Evolutionary conservation across 352 stramenopile genomes (phyloP), one percentile per base, ranked within the genome.

Genomic region (Phytophthora pinifolia): DNA sequence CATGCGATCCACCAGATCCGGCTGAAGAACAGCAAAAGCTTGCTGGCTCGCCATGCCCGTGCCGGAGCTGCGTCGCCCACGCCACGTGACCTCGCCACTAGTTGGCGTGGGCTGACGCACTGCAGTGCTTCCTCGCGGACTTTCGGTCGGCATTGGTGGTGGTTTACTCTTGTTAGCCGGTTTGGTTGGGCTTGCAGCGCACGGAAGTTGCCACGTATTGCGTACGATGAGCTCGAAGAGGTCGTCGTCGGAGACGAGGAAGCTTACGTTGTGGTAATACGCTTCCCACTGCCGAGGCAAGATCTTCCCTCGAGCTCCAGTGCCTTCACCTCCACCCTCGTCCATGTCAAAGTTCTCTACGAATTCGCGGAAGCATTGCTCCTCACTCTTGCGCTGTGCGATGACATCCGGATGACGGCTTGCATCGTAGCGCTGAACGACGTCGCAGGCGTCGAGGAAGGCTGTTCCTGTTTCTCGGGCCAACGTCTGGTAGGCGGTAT

Each of bases 181-280:
- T 35, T 47, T 33, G 37, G 14, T 46, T 20, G 30, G 39, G 34
- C 13, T 57, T 9, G 41, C 18, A 27, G 17, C 25, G 2, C 41
- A 34, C 9, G 53, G 54, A 9, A 88, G 69, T 37, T 82, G 75
- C 78, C 89, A 97, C 9, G 85, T 86, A 54, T 96, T 97, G 53
- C 86, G 81, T 31, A 97, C 67, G 57, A 97, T 84, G 25, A 94
- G 70, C 56, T 96, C 84, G 50, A 97, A 97, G 46, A 96, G 91
- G 32, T 97, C 85, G 65, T 97, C 89, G 70, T 92, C 77, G 6
- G 70, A 62, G 41, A 97, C 83, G 38, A 86, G 86, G 35, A 90
- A 91, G 49, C 80, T 88, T 4, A 97, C 72, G 52, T 95, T 95
- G 38, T 89, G 72, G 74, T 97, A 97, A 64, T 97, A 97, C 15